Evolutionary conservation across 1,284 basidiomycete species (phyloP).

Genomic region (Austroboletus rostrupii): DNA sequence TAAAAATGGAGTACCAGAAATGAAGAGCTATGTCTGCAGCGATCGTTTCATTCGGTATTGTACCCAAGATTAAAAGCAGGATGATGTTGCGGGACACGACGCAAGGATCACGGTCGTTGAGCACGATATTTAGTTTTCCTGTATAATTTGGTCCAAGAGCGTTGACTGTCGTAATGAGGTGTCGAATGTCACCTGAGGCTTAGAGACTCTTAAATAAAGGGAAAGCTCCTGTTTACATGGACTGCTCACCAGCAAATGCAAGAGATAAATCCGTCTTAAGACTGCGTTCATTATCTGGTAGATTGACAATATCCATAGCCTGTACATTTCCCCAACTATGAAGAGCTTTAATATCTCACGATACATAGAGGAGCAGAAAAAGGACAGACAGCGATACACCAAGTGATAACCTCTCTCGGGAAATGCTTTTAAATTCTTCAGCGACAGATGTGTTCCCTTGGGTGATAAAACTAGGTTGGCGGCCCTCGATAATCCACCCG

Average conservation of each 20-base stretch:
- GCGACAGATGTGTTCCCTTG: slow-evolving; percentile 2
- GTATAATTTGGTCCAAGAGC: slow-evolving; percentile 24
- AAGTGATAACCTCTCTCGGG: too few species aligned
- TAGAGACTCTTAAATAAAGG: not conserved
- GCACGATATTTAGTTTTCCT: slow-evolving; percentile 25
- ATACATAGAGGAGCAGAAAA: not conserved
- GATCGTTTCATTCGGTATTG: slow-evolving; percentile 20
- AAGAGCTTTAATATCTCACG: not conserved
- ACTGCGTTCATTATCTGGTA: slow-evolving; percentile 35
- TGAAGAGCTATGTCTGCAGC: slow-evolving; percentile 42
- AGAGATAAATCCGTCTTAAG: slow-evolving; percentile 33
- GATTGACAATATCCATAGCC: slow-evolving; percentile 38
- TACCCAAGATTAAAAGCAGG: slow-evolving; percentile 36
- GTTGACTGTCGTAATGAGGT: slow-evolving; percentile 22
- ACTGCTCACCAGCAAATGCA: slow-evolving; percentile 34
- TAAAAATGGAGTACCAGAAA: slow-evolving; percentile 41
- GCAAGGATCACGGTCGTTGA: slow-evolving; percentile 34
- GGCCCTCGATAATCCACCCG: slow-evolving; percentile 20
- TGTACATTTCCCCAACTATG: slow-evolving; percentile 24
- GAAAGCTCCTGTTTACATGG: not conserved
- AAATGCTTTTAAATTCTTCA: slow-evolving; percentile 8
- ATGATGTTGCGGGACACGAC: slow-evolving; percentile 35
- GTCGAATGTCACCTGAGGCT: slow-evolving; percentile 29
- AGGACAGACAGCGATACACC: slow-evolving; percentile 18
- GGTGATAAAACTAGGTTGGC: slow-evolving; percentile 20